Base-by-base conservation (phyloP, 352 stramenopile species). In the Phytophthora boehmeriae region DNA sequence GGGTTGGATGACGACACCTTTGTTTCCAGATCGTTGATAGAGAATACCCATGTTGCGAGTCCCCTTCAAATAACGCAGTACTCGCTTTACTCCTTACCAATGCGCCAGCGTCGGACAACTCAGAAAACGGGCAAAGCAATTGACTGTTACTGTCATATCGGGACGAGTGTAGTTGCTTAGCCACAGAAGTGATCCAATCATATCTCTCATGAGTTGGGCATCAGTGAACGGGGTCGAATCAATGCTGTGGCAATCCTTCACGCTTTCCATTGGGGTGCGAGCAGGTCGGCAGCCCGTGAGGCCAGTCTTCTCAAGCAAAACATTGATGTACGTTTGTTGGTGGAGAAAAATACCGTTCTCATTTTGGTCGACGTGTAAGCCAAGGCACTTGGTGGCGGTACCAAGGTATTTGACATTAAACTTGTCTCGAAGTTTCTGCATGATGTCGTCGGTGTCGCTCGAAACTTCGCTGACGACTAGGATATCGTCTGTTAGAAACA, bases 371-470 rank as follows among this genome's bases (percentile, higher is more conserved):
- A 60, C 42, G 34, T 44, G 51, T 20, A 66, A 44, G 0, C 42
- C 43, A 1, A 66, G 50, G 22, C 58, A 59, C 16, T 66, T 59
- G 45, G 10, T 41, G 6, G 28, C 48, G 1, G 49, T 42, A 14
- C 42, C 48, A 32, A 60, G 48, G 49, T 66, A 34, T 19, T 60
- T 60, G 25, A 59, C 41, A 8, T 66, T 25, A 14, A 59, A 51
- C 1, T 44, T 20, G 13, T 64, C 36, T 4, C 6, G 20, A 4
- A 47, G 58, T 39, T 44, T 8, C 4, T 25, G 4, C 56, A 63
- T 55, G 13, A 63, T 25, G 5, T 36, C 25, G 4, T 63, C 45
- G 17, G 45, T 43, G 14, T 48, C 5, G 1, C 13, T 35, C 0
- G 25, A 11, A 14, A 55, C 19, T 27, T 36, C 6, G 30, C 30